Percentiles rank a stretch among this genome's conserved stretches.
Conservation (phyloP, 2,329 filamentous ascomycete species). For the Phyllosticta ampelicida region DNA sequence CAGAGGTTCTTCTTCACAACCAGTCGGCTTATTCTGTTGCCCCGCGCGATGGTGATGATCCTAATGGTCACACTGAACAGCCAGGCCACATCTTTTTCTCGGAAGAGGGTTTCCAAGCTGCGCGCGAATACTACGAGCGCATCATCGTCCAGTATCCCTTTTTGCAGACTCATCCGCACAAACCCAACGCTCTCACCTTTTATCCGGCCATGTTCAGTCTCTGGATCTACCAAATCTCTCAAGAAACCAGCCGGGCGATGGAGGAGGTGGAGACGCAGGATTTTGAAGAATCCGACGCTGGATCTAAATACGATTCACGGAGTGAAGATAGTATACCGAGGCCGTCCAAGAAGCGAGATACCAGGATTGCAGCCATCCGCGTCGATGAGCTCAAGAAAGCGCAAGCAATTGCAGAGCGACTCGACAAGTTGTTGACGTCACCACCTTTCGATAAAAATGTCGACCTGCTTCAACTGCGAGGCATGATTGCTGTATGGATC, state of each 20-base stretch:
- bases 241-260: constrained; percentile 39
- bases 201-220: constrained; percentile 71
- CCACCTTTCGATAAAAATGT: constrained; percentile 59
- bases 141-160: constrained; percentile 59
- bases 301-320: background rate
- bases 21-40: background rate
- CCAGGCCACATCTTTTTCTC: constrained; percentile 17
- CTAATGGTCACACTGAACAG: background rate
- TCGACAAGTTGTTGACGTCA: constrained; percentile 60
- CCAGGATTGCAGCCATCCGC: constrained; percentile 11
- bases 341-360: background rate
- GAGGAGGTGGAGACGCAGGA: background rate
- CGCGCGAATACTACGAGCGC: constrained; percentile 62
- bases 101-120: constrained; percentile 43
- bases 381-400: constrained; percentile 48
- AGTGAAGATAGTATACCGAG: background rate
- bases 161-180: constrained; percentile 50
- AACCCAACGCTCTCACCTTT: constrained; percentile 61
- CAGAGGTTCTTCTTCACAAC: constrained; percentile 64
- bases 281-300: background rate
- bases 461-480: constrained; percentile 59
- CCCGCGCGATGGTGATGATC: background rate
- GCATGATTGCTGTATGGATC: constrained; percentile 64
- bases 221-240: constrained; percentile 66
- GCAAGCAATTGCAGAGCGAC: constrained; percentile 51